phyloP scores from a whole-genome alignment of 306 rosid genomes.

The Cucurbita ficifolia region DNA sequence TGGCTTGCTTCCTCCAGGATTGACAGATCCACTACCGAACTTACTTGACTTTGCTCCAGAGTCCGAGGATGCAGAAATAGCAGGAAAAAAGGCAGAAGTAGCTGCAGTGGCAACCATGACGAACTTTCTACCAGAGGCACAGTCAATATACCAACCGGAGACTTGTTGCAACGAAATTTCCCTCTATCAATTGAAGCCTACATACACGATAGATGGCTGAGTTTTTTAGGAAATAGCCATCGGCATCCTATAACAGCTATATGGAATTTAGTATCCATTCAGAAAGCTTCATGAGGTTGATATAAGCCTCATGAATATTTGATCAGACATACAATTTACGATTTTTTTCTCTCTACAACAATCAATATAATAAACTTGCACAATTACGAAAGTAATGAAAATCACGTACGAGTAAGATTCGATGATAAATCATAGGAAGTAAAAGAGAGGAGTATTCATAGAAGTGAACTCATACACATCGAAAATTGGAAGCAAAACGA shows the following conservation, averaged over 20 bases:
- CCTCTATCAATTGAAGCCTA: neutral
- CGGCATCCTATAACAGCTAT: neutral
- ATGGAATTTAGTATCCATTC: constrained; percentile 1
- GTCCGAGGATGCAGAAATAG: constrained; percentile 38
- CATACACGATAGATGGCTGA: neutral
- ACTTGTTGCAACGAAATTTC: constrained; percentile 7
- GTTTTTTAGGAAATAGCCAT: neutral
- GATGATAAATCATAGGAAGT: neutral
- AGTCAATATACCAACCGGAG: constrained; percentile 7
- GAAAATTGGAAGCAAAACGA: neutral
- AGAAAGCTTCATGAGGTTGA: constrained; percentile 1
- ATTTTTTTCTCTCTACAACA: neutral
- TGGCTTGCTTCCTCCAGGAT: constrained; percentile 39
- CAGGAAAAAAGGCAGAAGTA: constrained; percentile 56
- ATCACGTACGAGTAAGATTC: neutral
- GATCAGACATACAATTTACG: neutral
- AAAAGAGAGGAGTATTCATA: neutral
- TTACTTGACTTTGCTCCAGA: constrained; percentile 33
- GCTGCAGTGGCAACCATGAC: constrained; percentile 93
- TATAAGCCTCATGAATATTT: neutral
- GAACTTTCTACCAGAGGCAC: constrained; percentile 18
- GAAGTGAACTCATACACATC: neutral
- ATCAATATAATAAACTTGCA: neutral
- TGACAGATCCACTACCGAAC: constrained; percentile 27
- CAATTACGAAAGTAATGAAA: neutral